Percentiles rank a stretch among this genome's conserved stretches.
These are phyloP conservation scores for Marchantia polymorpha DNA, from an alignment of 225 moss, liverwort and hornwort genomes.

Conservation along the genomic window DNA sequence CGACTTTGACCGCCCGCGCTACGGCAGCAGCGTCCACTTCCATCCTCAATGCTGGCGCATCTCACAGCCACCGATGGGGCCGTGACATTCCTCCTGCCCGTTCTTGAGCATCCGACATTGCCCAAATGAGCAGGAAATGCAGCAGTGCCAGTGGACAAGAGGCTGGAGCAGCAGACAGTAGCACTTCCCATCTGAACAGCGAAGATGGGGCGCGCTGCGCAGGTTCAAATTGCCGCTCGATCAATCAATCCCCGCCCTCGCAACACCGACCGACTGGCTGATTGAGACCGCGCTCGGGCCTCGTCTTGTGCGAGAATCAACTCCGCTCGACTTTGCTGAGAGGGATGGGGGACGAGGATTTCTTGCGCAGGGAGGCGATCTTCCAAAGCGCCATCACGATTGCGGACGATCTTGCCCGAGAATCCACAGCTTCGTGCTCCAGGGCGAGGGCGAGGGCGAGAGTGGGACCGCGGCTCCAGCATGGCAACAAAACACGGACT, in stretches of 20 bases:
- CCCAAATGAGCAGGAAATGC: background rate
- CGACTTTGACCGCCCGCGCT: background rate
- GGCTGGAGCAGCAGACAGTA: constrained; percentile 4
- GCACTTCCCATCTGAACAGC: constrained; percentile 7
- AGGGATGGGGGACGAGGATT: background rate
- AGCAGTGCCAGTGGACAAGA: background rate
- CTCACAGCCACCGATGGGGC: background rate
- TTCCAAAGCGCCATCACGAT: background rate
- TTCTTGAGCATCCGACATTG: background rate
- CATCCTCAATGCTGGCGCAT: background rate
- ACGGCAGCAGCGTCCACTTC: background rate
- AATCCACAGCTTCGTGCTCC: background rate
- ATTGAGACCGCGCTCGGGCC: background rate
- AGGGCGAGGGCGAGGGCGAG: background rate
- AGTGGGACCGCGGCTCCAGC: background rate
- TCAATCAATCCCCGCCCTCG: background rate
- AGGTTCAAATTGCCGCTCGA: background rate
- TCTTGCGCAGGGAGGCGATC: background rate
- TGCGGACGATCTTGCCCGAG: background rate
- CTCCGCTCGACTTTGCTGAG: background rate
- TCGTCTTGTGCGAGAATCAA: background rate
- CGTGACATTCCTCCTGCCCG: background rate
- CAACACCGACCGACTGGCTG: background rate
- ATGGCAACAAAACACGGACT: constrained; percentile 15
- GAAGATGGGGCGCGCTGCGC: background rate